Evolutionary conservation across 1,139 yeast genomes (phyloP).

Genomic region (Diutina mesorugosa): DNA sequence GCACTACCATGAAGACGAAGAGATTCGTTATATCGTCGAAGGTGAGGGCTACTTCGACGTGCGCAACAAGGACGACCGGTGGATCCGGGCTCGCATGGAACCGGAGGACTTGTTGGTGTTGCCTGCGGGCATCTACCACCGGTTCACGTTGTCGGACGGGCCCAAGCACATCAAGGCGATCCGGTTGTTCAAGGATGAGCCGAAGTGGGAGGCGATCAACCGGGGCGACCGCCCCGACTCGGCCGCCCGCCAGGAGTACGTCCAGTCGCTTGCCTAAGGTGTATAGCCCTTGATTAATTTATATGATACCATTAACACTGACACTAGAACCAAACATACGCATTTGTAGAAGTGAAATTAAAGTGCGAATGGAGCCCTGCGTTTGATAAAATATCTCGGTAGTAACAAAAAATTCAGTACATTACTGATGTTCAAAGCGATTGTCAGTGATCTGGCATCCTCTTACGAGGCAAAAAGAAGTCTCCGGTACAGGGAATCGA

Average conservation of each 20-base stretch:
- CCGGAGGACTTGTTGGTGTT: constrained; percentile 59
- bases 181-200: constrained; percentile 85
- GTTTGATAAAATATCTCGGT: too few relatives aligned
- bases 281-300: not conserved
- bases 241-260: constrained; percentile 20
- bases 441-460: too few relatives aligned
- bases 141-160: constrained; percentile 61
- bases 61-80: constrained; percentile 49
- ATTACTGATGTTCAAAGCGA: too few relatives aligned
- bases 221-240: constrained; percentile 27
- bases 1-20: constrained; percentile 95
- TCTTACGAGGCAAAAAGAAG: not conserved
- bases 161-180: constrained; percentile 59
- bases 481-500: constrained; percentile 75
- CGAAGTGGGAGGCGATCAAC: constrained; percentile 88
- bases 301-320: too few relatives aligned
- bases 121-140: constrained; percentile 90
- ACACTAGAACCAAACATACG: too few relatives aligned
- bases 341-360: too few relatives aligned
- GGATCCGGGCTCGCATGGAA: constrained; percentile 66
- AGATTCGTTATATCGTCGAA: constrained; percentile 77
- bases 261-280: constrained; percentile 12
- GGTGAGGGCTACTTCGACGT: constrained; percentile 94
- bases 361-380: too few relatives aligned
- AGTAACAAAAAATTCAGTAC: too few relatives aligned